These are phyloP conservation scores for Debaryomyces subglobosus DNA, from an alignment of 1,139 yeast genomes.

Conservation along the genomic window DNA sequence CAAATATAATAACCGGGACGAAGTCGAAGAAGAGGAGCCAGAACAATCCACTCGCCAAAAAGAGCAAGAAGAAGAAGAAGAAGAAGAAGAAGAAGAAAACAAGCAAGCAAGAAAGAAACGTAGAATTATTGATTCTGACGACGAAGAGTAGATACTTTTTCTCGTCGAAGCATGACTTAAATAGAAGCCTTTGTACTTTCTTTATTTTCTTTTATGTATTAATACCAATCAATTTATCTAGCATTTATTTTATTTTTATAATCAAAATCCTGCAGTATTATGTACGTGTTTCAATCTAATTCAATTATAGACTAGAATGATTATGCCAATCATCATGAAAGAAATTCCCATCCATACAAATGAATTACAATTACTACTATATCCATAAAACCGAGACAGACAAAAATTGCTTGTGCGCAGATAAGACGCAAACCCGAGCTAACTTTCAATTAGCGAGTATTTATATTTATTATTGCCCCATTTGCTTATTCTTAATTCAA, in stretches of 20 bases:
- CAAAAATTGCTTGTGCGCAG: neutral
- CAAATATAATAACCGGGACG: slow-evolving; percentile 45
- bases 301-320: no score
- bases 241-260: neutral
- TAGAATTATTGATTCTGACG: slow-evolving; percentile 49
- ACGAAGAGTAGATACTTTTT: slow-evolving; percentile 29
- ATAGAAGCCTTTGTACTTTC: neutral
- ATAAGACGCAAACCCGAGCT: neutral
- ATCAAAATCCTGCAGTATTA: neutral
- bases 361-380: neutral
- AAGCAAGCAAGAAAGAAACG: slow-evolving; percentile 45
- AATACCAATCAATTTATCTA: neutral
- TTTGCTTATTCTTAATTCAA: neutral
- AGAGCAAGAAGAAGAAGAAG: slow-evolving; percentile 11
- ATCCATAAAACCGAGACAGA: neutral
- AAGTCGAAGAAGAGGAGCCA: slow-evolving; percentile 30
- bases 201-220: slow-evolving; percentile 5
- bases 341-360: no score
- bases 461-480: neutral
- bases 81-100: slow-evolving; percentile 65
- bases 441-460: neutral
- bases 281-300: no score
- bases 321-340: no score
- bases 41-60: slow-evolving; percentile 60
- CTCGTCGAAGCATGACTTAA: neutral